These are phyloP conservation scores for Candolleomyces aberdarensis DNA, from an alignment of 768 basidiomycete species.

Conservation along the genomic window DNA sequence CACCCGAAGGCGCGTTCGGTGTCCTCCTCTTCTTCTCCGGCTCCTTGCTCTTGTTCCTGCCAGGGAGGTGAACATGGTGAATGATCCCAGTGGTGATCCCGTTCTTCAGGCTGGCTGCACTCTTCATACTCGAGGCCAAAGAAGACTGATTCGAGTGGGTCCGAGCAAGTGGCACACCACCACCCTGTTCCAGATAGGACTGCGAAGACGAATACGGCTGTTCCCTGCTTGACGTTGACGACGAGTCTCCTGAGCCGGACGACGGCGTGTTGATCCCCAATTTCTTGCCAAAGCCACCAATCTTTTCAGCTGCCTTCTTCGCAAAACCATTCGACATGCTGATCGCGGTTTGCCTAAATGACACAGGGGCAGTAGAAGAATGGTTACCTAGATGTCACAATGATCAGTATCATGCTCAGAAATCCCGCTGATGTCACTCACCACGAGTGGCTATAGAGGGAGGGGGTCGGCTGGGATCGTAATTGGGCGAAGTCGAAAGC, in stretches of 20 bases:
- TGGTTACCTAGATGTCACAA: background rate
- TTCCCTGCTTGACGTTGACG: slow-evolving; percentile 39
- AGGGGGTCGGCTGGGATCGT: background rate
- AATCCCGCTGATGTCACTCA: background rate
- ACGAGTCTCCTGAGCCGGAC: slow-evolving; percentile 43
- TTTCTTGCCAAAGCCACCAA: slow-evolving; percentile 60
- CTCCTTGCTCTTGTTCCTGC: slow-evolving; percentile 6
- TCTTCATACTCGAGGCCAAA: slow-evolving; percentile 16
- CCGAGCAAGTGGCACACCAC: slow-evolving; percentile 26
- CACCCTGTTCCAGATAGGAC: slow-evolving; percentile 22
- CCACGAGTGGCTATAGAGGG: background rate
- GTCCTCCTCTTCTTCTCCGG: slow-evolving; percentile 43
- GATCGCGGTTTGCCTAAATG: slow-evolving; percentile 45
- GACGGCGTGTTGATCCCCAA: slow-evolving; percentile 37
- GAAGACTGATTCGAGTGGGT: slow-evolving; percentile 37
- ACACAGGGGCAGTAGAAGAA: background rate
- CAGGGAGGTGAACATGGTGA: slow-evolving; percentile 4
- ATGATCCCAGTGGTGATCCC: slow-evolving; percentile 2
- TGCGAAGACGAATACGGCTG: slow-evolving; percentile 11
- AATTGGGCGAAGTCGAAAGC: background rate
- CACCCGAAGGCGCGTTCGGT: slow-evolving; percentile 58
- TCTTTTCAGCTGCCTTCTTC: slow-evolving; percentile 73
- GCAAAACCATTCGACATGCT: slow-evolving; percentile 74
- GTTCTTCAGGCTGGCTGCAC: slow-evolving; percentile 12
- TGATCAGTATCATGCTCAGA: background rate